Percentiles rank a stretch among this genome's conserved stretches.
Evolutionary conservation across 352 stramenopile genomes (phyloP).

Genomic region (Pythium brassicae): DNA sequence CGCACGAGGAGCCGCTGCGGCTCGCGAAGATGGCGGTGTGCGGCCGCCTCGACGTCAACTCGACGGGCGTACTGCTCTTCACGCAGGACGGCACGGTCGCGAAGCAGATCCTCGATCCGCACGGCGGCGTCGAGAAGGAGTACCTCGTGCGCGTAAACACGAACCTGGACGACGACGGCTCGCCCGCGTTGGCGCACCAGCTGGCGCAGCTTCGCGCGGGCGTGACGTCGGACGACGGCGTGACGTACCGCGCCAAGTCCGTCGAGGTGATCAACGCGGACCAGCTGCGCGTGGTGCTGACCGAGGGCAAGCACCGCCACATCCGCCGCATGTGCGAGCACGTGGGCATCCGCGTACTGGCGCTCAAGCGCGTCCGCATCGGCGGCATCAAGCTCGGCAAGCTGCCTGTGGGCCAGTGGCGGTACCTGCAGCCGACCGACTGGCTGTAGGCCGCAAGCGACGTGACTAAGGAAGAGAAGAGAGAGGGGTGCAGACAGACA

Average conservation of each 20-base stretch:
- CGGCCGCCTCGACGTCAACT: slow-evolving; percentile 80
- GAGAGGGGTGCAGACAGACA: neutral
- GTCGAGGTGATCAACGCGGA: slow-evolving; percentile 80
- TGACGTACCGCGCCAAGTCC: slow-evolving; percentile 73
- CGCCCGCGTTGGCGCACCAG: slow-evolving; percentile 52
- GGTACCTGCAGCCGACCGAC: slow-evolving; percentile 72
- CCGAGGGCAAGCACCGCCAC: slow-evolving; percentile 94
- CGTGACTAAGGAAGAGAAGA: too few species aligned
- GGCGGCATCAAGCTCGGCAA: slow-evolving; percentile 80
- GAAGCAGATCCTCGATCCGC: slow-evolving; percentile 75
- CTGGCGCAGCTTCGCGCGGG: slow-evolving; percentile 44
- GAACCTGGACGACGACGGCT: slow-evolving; percentile 45
- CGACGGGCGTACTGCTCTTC: slow-evolving; percentile 75
- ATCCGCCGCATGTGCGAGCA: slow-evolving; percentile 95
- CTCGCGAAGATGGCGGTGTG: slow-evolving; percentile 82
- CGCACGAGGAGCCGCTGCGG: slow-evolving; percentile 40
- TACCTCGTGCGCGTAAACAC: slow-evolving; percentile 77
- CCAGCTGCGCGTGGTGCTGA: slow-evolving; percentile 87
- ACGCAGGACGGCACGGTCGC: slow-evolving; percentile 77
- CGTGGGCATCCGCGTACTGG: slow-evolving; percentile 86
- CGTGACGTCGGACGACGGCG: slow-evolving; percentile 48
- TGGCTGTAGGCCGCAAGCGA: slow-evolving; percentile 22
- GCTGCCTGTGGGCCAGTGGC: slow-evolving; percentile 71
- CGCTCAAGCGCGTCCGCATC: slow-evolving; percentile 90
- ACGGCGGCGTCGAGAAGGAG: slow-evolving; percentile 74